Evolutionary conservation across 345 rosid species (phyloP).

Genomic region (Citrus hindsii): DNA sequence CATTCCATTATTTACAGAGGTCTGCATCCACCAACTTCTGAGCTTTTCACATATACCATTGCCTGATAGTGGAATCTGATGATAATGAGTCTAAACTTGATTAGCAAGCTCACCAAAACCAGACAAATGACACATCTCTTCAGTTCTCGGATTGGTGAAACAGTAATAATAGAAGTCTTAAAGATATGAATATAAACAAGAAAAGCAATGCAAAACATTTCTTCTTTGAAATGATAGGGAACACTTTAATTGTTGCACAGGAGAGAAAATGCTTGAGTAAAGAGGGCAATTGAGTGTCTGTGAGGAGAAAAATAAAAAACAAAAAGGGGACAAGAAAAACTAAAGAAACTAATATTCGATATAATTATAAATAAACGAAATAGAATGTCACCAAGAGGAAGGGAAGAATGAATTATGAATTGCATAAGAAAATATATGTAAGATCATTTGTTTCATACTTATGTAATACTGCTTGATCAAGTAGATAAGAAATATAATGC

Average conservation of each 20-base stretch:
- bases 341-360: background rate
- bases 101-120: slow-evolving; percentile 17
- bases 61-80: slow-evolving; percentile 35
- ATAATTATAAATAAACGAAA: background rate
- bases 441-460: too few relatives aligned
- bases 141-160: background rate
- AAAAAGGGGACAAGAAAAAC: background rate
- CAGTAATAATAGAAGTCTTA: background rate
- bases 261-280: background rate
- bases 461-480: too few relatives aligned
- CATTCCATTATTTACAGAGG: slow-evolving; percentile 22
- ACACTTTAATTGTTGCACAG: background rate
- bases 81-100: slow-evolving; percentile 28
- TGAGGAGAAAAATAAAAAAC: background rate
- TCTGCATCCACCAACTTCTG: slow-evolving; percentile 25
- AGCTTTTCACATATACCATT: slow-evolving; percentile 26
- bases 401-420: background rate
- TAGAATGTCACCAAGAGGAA: background rate
- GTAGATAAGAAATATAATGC: too few relatives aligned
- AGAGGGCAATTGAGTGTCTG: background rate
- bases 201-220: background rate
- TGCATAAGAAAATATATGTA: background rate
- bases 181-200: background rate
- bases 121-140: slow-evolving; percentile 5
- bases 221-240: background rate